These are phyloP conservation scores for Entomophthora muscae DNA, from an alignment of 371 early-diverging fungal genomes.

Conservation along the genomic window DNA sequence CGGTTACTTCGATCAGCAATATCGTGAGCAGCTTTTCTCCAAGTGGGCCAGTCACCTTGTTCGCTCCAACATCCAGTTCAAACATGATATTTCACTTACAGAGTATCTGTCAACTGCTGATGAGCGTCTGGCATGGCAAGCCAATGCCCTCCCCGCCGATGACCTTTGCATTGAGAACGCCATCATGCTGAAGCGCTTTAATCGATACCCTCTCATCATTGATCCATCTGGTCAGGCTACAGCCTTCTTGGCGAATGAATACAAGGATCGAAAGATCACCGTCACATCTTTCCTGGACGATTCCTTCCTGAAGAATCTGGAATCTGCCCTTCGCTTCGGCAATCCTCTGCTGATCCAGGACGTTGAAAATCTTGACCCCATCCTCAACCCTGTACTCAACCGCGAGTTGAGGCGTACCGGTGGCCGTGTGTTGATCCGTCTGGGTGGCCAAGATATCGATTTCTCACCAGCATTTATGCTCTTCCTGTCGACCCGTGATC, in stretches of 20 bases:
- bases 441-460: conserved; percentile 95
- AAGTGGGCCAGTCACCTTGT: conserved; percentile 66
- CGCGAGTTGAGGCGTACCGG: conserved; percentile 93
- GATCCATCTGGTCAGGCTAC: conserved; percentile 94
- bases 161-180: conserved; percentile 93
- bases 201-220: conserved; percentile 91
- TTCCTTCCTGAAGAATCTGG: conserved; percentile 90
- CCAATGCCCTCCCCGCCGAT: conserved; percentile 70
- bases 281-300: conserved; percentile 95
- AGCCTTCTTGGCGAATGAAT: conserved; percentile 70
- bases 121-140: conserved; percentile 83
- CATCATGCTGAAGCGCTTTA: conserved; percentile 84
- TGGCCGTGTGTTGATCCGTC: conserved; percentile 86
- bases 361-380: conserved; percentile 92
- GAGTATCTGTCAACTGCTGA: conserved; percentile 89
- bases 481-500: conserved; percentile 85
- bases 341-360: conserved; percentile 93
- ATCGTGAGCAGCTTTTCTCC: conserved; percentile 57
- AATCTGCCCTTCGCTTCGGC: conserved; percentile 94
- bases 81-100: conserved; percentile 63
- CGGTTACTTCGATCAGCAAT: conserved; percentile 93
- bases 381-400: conserved; percentile 92
- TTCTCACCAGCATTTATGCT: conserved; percentile 93
- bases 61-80: conserved; percentile 56
- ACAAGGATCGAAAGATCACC: conserved; percentile 70